Evolutionary conservation across 306 rosid genomes (phyloP), one percentile per base, ranked within the genome.

Genomic region (Vigna reflexopilosa): DNA sequence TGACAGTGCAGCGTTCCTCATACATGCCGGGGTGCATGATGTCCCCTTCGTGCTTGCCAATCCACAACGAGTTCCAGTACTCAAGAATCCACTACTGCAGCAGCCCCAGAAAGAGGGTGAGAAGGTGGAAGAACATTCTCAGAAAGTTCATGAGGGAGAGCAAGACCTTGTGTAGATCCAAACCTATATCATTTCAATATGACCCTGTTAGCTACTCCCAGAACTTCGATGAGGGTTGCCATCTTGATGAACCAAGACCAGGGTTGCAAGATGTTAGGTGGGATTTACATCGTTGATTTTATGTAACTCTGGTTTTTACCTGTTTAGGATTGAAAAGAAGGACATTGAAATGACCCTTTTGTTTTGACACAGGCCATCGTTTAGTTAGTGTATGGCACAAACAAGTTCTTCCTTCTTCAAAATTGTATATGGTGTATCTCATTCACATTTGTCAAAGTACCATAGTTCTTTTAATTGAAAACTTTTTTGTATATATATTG

Each of bases 181-280:
- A 87, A 68, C 72, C 90, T 28, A 16, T 69, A 6, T 89, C 97
- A 6, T 93, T 93, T 76, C 90, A 88, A 26, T 93, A 93, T n/a
- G 98, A 93, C 70, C 92, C 95, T 40, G 87, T 90, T 57, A 93
- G 98, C 52, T 93, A 93, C 57, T 86, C 93, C 1, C 95, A 87
- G 84, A 93, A 93, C 78, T 93, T 93, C 12, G 97, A 91, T 30
- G 98, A 93, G 1, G 97, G 94, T 2, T 57, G 68, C 67, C 89
- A 83, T 36, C 87, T 83, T 64, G 86, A 91, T 7, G 81, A 86
- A 12, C 86, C 87, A 7, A 62, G 72, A 58, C 70, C 28, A 28
- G 83, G 64, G 44, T 67, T 62, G 64, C 76, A 63, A 63, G 84
- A 82, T 68, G 82, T 78, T 73, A 84, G 91, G 84, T 84, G 78